Conservation (phyloP, 495 filamentous ascomycete species). For the Trichoderma parareesei region DNA sequence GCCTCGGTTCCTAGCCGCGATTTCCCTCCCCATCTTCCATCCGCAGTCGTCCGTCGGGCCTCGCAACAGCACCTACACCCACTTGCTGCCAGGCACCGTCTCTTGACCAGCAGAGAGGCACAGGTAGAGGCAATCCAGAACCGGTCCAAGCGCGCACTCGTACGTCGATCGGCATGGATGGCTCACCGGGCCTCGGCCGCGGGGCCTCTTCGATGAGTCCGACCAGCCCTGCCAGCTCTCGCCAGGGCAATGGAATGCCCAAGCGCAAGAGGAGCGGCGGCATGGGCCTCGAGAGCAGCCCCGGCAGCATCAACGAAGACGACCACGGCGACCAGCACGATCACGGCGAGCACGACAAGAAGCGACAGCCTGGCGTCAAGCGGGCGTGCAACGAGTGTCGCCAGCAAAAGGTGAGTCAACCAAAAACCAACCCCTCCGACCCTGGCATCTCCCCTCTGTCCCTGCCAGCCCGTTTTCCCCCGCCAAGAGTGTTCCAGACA, state of each 20-base stretch:
- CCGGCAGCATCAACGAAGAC: slow-evolving; percentile 57
- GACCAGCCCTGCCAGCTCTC: slow-evolving; percentile 34
- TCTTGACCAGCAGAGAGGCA: not conserved
- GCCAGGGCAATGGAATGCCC: slow-evolving; percentile 26
- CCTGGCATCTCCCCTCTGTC: slow-evolving; percentile 11
- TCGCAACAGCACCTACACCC: not conserved
- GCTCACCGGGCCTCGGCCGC: slow-evolving; percentile 28
- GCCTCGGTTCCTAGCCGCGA: not conserved
- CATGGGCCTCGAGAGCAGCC: slow-evolving; percentile 51
- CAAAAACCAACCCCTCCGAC: slow-evolving; percentile 8
- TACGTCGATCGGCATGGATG: slow-evolving; percentile 25
- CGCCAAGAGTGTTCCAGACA: too few relatives aligned
- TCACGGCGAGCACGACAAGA: slow-evolving; percentile 49
- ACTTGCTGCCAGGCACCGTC: not conserved
- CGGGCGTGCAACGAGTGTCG: slow-evolving; percentile 91
- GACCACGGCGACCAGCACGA: slow-evolving; percentile 47
- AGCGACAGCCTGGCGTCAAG: slow-evolving; percentile 67
- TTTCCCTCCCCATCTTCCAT: not conserved
- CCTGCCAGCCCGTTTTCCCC: not conserved
- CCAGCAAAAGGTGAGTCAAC: slow-evolving; percentile 79
- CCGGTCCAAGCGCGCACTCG: slow-evolving; percentile 9
- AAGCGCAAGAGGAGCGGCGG: slow-evolving; percentile 42
- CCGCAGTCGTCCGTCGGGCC: not conserved
- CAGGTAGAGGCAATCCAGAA: not conserved
- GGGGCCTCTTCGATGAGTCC: slow-evolving; percentile 32